Base-by-base conservation (phyloP, 1,139 yeast genomes). In the Yamadazyma kanchanaburiensis region DNA sequence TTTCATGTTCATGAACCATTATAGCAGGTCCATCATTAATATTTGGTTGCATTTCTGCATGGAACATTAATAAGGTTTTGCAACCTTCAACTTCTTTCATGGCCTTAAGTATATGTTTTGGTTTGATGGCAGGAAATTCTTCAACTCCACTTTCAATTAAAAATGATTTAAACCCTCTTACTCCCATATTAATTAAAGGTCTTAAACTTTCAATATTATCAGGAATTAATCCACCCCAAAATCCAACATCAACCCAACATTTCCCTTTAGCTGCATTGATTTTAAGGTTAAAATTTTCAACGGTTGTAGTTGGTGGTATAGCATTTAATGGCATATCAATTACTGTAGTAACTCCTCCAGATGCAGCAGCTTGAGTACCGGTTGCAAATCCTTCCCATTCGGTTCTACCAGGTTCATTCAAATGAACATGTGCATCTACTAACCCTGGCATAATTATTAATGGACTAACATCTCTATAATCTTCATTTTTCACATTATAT, bases 331-430 rank as follows among this genome's bases (percentile, higher is more conserved):
- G 97, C 97, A 89, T 89, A 53, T 89, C 97, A 17, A 89, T 75
- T 10, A 89, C 94, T 0, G 96, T 87, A 13, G 97, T 89, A 28
- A 89, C 96, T 37, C 97, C 97, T 16, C 97, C 97, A 5, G 89
- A 70, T 2, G 94, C 94, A 2, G 96, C 96, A 3, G 95, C 83
- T 50, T 80, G 80, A 1, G 96, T 88, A 0, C 96, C 96, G 0
- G 94, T 81, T 27, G 79, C 94, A 53, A 88, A 88, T 1, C 96
- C 96, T 59, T 88, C 96, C 96, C 96, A 88, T 39, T 85, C 94
- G 0, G 95, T 87, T 45, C 96, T 64, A 4, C 96, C 96, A 0
- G 96, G 96, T 57, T 88, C 96, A 55, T 88, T 88, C 46, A 88
- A 64, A 51, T 88, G 96, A 19, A 88, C 96, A 54, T 89, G 97